These are phyloP conservation scores for Prinsepia uniflora DNA, from an alignment of 306 rosid genomes.

Conservation along the genomic window DNA sequence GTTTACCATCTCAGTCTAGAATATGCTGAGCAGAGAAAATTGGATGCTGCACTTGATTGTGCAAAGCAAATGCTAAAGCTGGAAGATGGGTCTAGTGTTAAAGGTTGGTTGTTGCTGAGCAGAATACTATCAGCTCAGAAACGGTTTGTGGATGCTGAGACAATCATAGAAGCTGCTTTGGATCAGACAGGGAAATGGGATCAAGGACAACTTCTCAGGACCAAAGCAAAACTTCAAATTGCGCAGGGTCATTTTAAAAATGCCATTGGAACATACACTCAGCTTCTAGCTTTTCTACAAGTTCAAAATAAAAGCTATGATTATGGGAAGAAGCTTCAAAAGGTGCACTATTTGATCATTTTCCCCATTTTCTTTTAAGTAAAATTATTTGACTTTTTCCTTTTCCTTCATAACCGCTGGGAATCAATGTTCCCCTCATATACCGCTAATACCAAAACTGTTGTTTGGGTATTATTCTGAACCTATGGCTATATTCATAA, in stretches of 20 bases:
- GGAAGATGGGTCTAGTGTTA: conserved; percentile 65
- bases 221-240: conserved; percentile 78
- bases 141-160: conserved; percentile 65
- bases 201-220: conserved; percentile 71
- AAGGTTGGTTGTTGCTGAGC: conserved; percentile 73
- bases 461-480: background rate
- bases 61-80: conserved; percentile 52
- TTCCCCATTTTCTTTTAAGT: background rate
- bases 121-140: conserved; percentile 77
- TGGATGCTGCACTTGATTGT: conserved; percentile 62
- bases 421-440: background rate
- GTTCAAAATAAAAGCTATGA: conserved; percentile 69
- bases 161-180: conserved; percentile 68
- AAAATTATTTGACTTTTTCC: background rate
- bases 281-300: conserved; percentile 74
- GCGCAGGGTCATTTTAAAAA: conserved; percentile 64
- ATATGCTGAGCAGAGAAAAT: conserved; percentile 73
- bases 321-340: conserved; percentile 39
- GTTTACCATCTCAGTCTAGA: conserved; percentile 66
- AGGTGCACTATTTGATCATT: conserved; percentile 41
- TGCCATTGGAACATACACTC: conserved; percentile 64
- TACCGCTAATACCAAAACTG: background rate
- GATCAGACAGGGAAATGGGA: conserved; percentile 92
- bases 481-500: background rate
- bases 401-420: background rate